Base-by-base conservation (phyloP, 805 yeast genomes). In the Citeromyces nyonsensis region DNA sequence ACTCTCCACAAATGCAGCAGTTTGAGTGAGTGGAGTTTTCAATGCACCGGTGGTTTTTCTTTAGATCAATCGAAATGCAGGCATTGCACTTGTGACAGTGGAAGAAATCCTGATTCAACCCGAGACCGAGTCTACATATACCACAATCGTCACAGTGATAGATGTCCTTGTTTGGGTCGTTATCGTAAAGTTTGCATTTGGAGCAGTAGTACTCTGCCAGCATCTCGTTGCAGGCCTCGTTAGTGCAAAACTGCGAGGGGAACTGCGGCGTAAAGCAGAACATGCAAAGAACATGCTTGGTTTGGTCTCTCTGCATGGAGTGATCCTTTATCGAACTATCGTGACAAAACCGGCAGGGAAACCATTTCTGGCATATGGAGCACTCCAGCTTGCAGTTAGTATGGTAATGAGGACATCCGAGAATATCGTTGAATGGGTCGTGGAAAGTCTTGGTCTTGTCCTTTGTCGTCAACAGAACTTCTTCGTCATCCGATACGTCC, bases 111-210 rank as follows among this genome's bases (percentile, higher is more conserved):
- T 79, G 77, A 11, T 83, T 91, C 14, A 84, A 54, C 0, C 96
- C 96, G 15, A 79, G 60, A 2, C 97, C 97, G 7, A 88, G 59
- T 10, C 96, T 66, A 50, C 97, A 86, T 34, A 88, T 84, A 1
- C 94, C 95, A 57, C 97, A 86, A 43, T 76, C 80, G 43, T 75
- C 82, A 51, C 97, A 86, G 49, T 86, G 97, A 47, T 85, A 86
- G 15, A 86, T 85, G 39, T 79, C 79, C 46, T 83, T 84, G 28
- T 63, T 57, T 6, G 70, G 59, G 47, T 83, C 91, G 47, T 79
- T 77, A 48, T 85, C 95, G 60, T 79, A 88, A 15, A 86, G 61
- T 37, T 72, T 76, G 57, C 97, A 86, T 32, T 61, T 68, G 4
- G 58, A 61, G 52, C 97, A 86, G 48, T 69, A 84, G 49, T 88